A percentile compares a stretch with the other conserved stretches of the same genome.
phyloP scores from a whole-genome alignment of 495 filamentous ascomycete genomes.

The Trichoderma virens region DNA sequence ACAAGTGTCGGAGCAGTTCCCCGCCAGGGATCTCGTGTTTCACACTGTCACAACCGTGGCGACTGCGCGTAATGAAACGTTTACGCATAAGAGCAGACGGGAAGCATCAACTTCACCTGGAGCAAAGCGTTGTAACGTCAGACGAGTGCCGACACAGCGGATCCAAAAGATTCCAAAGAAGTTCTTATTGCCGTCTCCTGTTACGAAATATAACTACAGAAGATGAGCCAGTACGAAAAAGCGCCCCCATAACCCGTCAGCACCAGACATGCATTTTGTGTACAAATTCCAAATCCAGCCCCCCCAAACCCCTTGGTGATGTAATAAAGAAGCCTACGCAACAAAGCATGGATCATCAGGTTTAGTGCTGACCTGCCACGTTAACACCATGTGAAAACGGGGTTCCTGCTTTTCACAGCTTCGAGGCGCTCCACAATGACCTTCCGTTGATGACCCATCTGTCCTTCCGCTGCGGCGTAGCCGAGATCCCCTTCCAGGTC shows the following conservation, averaged over 20 bases:
- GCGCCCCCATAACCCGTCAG: slow-evolving; percentile 6
- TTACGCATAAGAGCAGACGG: no score
- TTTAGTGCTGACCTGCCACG: slow-evolving; percentile 4
- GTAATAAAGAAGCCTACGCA: background rate
- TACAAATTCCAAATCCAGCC: background rate
- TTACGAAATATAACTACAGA: background rate
- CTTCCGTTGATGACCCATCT: slow-evolving; percentile 80
- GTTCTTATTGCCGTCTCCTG: background rate
- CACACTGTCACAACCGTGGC: no score
- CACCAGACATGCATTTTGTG: background rate
- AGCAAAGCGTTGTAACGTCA: no score
- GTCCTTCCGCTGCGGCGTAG: slow-evolving; percentile 86
- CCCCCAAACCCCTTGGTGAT: slow-evolving; percentile 12
- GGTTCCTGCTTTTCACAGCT: slow-evolving; percentile 89
- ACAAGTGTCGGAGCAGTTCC: no score
- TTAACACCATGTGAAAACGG: slow-evolving; percentile 97
- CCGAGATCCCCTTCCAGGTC: slow-evolving; percentile 88
- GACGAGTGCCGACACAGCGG: background rate
- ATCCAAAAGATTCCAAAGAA: background rate
- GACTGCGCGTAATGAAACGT: no score
- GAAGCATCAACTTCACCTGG: no score
- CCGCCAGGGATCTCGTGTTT: no score
- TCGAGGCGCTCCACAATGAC: slow-evolving; percentile 96
- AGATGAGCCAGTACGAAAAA: background rate
- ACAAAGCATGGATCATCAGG: slow-evolving; percentile 13